Evolutionary conservation across 768 basidiomycete genomes (phyloP), one percentile per base, ranked within the genome.

Genomic region (Suillus cothurnatus): DNA sequence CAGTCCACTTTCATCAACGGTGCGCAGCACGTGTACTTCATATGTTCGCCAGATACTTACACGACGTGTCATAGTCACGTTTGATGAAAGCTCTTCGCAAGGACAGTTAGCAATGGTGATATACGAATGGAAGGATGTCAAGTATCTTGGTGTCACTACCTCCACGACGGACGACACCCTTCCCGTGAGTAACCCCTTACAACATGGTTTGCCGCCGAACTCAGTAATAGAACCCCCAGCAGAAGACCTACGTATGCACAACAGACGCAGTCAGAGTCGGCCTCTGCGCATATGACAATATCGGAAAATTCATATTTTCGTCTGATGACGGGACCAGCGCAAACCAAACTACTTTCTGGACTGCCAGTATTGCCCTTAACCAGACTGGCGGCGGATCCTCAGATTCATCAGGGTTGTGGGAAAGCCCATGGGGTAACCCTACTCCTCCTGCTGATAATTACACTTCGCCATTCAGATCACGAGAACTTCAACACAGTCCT

Each of bases 231-330:
- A 28, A 67, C 21, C 64, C 73, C 71, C 70, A 83, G 79, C 86
- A 98, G 95, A 94, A 91, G 80, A 93, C 92, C 28, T 99, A 94
- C 71, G 86, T 99, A 34, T 99, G 97, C 79, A 99, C 97, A 2
- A 86, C 93, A 2, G 88, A 83, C 64, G 91, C 93, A 26, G 83
- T 95, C 47, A 80, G 83, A 17, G 82, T 84, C 2, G 89, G 91
- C 1, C 85, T 91, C 60, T 99, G 97, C 71, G 79, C 80, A 21
- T 73, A 76, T 39, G 81, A 84, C 23, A 80, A 94, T 68, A 85
- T 97, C 23, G 97, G 97, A n/a, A 85, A 81, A 65, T 99, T 99
- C 81, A 97, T 99, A 69, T 81, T 96, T 63, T 83, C 88, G 71
- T 81, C 93, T 8, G 90, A 94, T 2, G 71, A 78, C 28, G 87